Evolutionary conservation across 192 early-diverging fungal genomes (phyloP), one percentile per base, ranked within the genome.

Genomic region (Diversispora epigaea): DNA sequence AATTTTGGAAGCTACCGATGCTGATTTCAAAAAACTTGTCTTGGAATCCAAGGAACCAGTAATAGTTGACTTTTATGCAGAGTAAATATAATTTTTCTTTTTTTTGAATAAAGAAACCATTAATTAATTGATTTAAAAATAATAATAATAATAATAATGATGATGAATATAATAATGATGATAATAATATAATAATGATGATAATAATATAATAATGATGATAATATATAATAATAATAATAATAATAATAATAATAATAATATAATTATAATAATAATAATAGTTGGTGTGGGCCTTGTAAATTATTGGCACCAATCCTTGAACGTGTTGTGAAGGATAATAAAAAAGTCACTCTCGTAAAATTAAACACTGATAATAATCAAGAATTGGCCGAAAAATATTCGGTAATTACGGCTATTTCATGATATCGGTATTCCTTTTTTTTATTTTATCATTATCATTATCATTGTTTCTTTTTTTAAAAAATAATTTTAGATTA

Each of bases 261-360:
- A 32, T 1, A 32, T 32, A 32, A 32, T 32, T 1, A 32, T 32
- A 32, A 32, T 32, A 32, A 32, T 32, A 19, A 46, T 46, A 41
- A 50, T 52, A 89, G 90, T 45, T 96, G 94, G 94, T 95, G 93
- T 78, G 86, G 89, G 60, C 93, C 93, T 15, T 96, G 94, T 82
- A 88, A 87, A 50, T 80, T 92, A 78, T 79, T 96, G 7, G 89
- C 86, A 8, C 93, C 93, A 19, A 77, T 90, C 22, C 79, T 96
- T 22, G 78, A 85, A 8, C 86, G 89, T 52, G 84, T 84, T 6
- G 92, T 95, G 17, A 77, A 80, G 12, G 82, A 81, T 19, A 83
- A 91, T 54, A 87, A 85, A n/a, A 85, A 87, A 49, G 87, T 91
- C 0, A 86, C 89, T 9, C 77, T 96, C 66, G 88, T 91, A 61